Conservation (phyloP, 768 basidiomycete genomes). For the Psilocybe sp. region DNA sequence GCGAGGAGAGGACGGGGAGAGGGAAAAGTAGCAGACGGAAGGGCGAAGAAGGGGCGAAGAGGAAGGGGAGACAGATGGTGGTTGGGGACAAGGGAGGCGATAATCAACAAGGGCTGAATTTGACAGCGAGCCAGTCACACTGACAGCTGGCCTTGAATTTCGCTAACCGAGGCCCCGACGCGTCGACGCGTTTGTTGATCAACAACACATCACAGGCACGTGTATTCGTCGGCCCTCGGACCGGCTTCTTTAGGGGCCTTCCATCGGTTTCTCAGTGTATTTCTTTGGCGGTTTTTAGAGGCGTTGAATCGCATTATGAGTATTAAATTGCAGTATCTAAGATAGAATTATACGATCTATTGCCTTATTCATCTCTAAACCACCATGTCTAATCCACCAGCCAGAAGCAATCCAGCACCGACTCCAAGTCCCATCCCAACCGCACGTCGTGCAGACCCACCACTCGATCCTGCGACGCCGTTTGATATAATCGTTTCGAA, state of each 20-base stretch:
- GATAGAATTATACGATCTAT: no score
- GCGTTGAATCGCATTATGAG: no score
- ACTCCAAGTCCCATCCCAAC: neutral
- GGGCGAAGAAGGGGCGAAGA: conserved; percentile 1
- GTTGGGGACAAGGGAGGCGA: conserved; percentile 4
- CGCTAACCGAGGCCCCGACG: neutral
- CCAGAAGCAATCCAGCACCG: neutral
- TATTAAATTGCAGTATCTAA: no score
- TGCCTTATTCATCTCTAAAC: no score
- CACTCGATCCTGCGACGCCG: neutral
- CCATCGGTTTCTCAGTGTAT: no score
- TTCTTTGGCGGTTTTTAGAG: no score
- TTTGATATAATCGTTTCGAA: no score
- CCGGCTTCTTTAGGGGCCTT: neutral
- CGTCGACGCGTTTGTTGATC: conserved; percentile 17
- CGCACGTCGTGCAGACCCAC: neutral
- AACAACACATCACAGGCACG: conserved; percentile 4
- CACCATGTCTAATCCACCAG: neutral
- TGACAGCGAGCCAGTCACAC: conserved; percentile 12
- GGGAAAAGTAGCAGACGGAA: conserved; percentile 9
- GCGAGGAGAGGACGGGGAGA: conserved; percentile 7
- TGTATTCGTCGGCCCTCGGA: conserved; percentile 1
- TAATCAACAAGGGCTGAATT: conserved; percentile 17
- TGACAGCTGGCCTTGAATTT: conserved; percentile 9
- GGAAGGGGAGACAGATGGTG: conserved; percentile 4